phyloP scores from a whole-genome alignment of 805 yeast genomes.

The Suhomyces xylopsoci region DNA sequence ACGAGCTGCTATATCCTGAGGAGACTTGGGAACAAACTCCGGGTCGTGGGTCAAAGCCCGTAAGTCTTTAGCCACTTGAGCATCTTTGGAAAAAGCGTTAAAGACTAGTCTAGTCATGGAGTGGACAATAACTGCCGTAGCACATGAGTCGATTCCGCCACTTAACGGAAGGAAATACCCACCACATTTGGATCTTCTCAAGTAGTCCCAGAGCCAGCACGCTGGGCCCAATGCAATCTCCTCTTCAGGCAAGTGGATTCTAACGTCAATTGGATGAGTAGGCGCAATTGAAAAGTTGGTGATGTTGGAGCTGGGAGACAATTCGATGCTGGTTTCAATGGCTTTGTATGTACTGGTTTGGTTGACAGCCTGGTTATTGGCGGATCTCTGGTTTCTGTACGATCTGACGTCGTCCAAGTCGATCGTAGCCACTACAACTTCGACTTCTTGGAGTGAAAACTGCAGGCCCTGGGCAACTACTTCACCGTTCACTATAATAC shows the following conservation, averaged over 20 bases:
- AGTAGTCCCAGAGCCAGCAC: constrained; percentile 98
- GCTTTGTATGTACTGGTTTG: constrained; percentile 48
- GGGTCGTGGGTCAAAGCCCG: constrained; percentile 58
- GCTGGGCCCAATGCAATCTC: constrained; percentile 99
- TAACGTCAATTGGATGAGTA: constrained; percentile 46
- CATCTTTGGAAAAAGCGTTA: constrained; percentile 58
- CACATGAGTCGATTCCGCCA: constrained; percentile 98
- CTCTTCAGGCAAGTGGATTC: constrained; percentile 83
- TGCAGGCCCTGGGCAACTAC: constrained; percentile 93
- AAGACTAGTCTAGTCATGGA: constrained; percentile 90
- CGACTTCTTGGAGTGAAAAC: constrained; percentile 86
- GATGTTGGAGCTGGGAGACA: constrained; percentile 56
- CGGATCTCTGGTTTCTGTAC: constrained; percentile 72
- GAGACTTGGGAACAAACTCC: constrained; percentile 66
- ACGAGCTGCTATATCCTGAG: constrained; percentile 70
- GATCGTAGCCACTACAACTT: constrained; percentile 92
- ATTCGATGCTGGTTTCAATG: constrained; percentile 59
- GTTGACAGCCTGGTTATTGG: constrained; percentile 66
- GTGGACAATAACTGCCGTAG: constrained; percentile 90
- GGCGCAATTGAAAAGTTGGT: constrained; percentile 66
- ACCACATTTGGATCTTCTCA: constrained; percentile 84
- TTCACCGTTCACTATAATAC: constrained; percentile 87
- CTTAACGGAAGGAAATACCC: constrained; percentile 92
- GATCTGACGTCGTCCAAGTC: constrained; percentile 88
- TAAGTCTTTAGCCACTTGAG: constrained; percentile 75